Percentiles rank a stretch among this genome's conserved stretches.
Conservation (phyloP, 2,329 filamentous ascomycete genomes). For the Cladophialophora immunda region DNA sequence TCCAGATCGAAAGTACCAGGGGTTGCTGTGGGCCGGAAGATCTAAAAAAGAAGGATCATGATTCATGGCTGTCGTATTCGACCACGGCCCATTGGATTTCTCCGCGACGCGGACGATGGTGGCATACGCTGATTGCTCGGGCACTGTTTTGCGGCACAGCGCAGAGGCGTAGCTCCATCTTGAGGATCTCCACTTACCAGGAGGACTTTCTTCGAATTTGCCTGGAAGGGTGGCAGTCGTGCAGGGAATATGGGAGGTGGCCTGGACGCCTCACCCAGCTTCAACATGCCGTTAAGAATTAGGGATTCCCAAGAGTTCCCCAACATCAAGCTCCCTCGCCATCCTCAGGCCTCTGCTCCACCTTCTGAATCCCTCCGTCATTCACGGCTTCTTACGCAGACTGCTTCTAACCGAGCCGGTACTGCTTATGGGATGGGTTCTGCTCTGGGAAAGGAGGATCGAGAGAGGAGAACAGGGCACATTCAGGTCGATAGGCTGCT, state of each 20-base stretch:
- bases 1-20: not conserved
- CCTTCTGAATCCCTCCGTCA: not conserved
- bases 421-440: conserved; percentile 81
- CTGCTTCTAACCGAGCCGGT: not conserved
- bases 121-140: not conserved
- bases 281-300: too few species aligned
- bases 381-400: not conserved
- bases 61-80: not conserved
- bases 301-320: not conserved
- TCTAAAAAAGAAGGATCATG: conserved; percentile 1
- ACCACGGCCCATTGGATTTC: not conserved
- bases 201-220: not conserved
- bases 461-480: conserved; percentile 99
- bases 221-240: not conserved
- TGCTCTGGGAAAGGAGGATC: conserved; percentile 99
- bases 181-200: conserved; percentile 5
- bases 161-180: conserved; percentile 10
- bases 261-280: not conserved
- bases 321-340: not conserved
- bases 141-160: not conserved
- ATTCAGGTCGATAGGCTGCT: conserved; percentile 99
- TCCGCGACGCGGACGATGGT: not conserved
- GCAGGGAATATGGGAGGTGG: not conserved
- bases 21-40: not conserved
- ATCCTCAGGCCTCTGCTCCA: not conserved